These are phyloP conservation scores for Plasmodium sp. DNA, from an alignment of 169 alveolate genomes.

Conservation along the genomic window DNA sequence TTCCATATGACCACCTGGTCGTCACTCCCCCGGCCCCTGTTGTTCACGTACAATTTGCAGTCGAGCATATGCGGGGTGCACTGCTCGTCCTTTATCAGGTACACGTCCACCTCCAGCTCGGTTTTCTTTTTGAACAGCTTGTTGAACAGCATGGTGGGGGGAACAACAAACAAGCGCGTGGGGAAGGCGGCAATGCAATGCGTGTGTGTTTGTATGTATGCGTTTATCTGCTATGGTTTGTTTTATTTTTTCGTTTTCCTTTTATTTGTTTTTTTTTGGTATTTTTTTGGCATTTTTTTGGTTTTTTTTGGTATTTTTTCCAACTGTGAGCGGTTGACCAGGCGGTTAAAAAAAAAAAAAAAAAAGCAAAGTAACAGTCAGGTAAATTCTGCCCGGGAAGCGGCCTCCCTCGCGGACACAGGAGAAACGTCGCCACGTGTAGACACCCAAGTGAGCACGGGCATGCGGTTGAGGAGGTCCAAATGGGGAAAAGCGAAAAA, in stretches of 20 bases:
- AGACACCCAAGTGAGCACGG: neutral
- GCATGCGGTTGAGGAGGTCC: neutral
- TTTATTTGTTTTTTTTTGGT: too few species aligned
- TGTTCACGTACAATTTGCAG: constrained; percentile 12
- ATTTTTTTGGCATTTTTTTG: too few species aligned
- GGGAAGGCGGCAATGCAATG: neutral
- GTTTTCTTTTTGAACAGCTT: constrained; percentile 3
- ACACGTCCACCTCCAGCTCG: constrained; percentile 22
- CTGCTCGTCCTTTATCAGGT: constrained; percentile 2
- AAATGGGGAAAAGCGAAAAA: neutral
- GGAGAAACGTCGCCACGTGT: too few species aligned
- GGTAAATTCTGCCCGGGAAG: too few species aligned
- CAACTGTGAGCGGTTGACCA: too few species aligned
- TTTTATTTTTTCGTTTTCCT: too few species aligned
- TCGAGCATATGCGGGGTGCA: constrained; percentile 23
- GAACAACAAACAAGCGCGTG: neutral
- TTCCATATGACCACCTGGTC: neutral
- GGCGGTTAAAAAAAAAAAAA: too few species aligned
- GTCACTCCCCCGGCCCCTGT: neutral
- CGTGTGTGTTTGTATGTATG: neutral
- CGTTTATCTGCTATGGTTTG: neutral
- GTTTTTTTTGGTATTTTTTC: too few species aligned
- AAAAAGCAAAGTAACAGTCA: too few species aligned
- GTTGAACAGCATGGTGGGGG: constrained; percentile 16
- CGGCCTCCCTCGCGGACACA: too few species aligned